Evolutionary conservation across 2,329 filamentous ascomycete species (phyloP).

Genomic region (Parasarocladium wereldwijsianum): DNA sequence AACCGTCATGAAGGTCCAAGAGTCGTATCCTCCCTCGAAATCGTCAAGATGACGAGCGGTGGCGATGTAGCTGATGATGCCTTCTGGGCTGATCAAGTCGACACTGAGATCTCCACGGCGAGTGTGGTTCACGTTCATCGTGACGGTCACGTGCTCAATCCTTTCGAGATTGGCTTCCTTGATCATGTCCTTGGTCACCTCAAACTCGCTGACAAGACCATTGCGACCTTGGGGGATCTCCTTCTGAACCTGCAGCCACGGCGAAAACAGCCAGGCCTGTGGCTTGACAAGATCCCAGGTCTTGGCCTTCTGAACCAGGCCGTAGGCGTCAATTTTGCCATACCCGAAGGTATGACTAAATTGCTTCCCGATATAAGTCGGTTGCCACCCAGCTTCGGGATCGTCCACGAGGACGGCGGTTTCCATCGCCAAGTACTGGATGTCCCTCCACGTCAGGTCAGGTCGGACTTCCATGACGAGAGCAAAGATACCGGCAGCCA

Average conservation of each 20-base stretch:
- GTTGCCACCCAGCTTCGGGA: slow-evolving; percentile 57
- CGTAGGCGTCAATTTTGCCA: slow-evolving; percentile 83
- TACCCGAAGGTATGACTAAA: slow-evolving; percentile 95
- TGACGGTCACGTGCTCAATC: slow-evolving; percentile 89
- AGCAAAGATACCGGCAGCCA: slow-evolving; percentile 85
- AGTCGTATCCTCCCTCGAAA: slow-evolving; percentile 56
- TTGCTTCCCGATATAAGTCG: slow-evolving; percentile 64
- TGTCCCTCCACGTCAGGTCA: slow-evolving; percentile 81
- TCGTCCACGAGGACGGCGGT: slow-evolving; percentile 74
- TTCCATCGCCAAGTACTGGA: slow-evolving; percentile 80
- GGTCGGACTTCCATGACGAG: slow-evolving; percentile 74
- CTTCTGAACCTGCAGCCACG: slow-evolving; percentile 83
- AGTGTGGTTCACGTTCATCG: slow-evolving; percentile 87
- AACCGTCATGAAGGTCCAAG: slow-evolving; percentile 99
- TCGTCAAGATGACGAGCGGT: slow-evolving; percentile 58
- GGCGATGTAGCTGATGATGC: slow-evolving; percentile 71
- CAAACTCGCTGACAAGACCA: slow-evolving; percentile 66
- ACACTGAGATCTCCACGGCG: slow-evolving; percentile 85
- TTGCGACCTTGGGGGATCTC: slow-evolving; percentile 71
- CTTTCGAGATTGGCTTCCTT: slow-evolving; percentile 69
- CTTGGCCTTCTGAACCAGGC: slow-evolving; percentile 73
- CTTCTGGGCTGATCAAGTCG: slow-evolving; percentile 72
- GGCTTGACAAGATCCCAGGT: slow-evolving; percentile 82
- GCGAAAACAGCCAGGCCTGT: slow-evolving; percentile 86
- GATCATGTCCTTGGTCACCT: slow-evolving; percentile 70